phyloP scores from a whole-genome alignment of 768 basidiomycete genomes.

The Hericium alpestre region DNA sequence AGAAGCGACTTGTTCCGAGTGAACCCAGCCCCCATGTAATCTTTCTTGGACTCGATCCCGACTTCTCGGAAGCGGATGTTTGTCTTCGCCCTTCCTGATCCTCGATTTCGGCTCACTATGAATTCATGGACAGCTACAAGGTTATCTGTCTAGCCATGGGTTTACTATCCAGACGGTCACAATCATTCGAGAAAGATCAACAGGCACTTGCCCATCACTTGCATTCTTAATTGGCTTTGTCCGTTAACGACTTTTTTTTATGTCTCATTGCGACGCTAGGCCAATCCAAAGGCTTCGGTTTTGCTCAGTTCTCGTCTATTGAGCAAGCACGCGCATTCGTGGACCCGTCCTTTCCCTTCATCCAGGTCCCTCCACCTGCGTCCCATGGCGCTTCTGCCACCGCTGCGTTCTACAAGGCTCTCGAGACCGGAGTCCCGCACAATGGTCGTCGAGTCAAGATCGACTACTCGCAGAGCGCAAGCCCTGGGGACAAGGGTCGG shows the following conservation, averaged over 20 bases:
- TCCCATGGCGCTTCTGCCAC: slow-evolving; percentile 77
- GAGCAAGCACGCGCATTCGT: slow-evolving; percentile 89
- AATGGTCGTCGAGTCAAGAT: slow-evolving; percentile 87
- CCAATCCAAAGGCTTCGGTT: slow-evolving; percentile 92
- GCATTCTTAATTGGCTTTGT: slow-evolving; percentile 42
- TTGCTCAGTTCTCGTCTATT: slow-evolving; percentile 82
- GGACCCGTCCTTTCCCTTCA: slow-evolving; percentile 81
- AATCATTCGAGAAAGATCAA: slow-evolving; percentile 92
- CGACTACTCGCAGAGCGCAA: slow-evolving; percentile 85
- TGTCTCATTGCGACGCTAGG: slow-evolving; percentile 32
- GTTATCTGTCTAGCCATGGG: slow-evolving; percentile 59
- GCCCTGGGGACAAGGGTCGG: slow-evolving; percentile 56
- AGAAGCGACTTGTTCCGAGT: slow-evolving; percentile 74
- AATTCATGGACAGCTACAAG: slow-evolving; percentile 54
- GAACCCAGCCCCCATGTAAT: slow-evolving; percentile 90
- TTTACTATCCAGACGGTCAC: slow-evolving; percentile 81
- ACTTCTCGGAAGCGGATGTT: slow-evolving; percentile 90
- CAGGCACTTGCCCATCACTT: slow-evolving; percentile 88
- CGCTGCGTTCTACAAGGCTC: slow-evolving; percentile 59
- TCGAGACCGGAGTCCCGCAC: slow-evolving; percentile 60
- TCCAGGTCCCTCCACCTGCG: slow-evolving; percentile 85
- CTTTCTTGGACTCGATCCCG: slow-evolving; percentile 86
- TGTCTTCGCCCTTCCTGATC: slow-evolving; percentile 30
- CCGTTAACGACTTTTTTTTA: slow-evolving; percentile 60
- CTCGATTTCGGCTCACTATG: slow-evolving; percentile 17